Evolutionary conservation across 805 yeast species (phyloP).

Genomic region (Saturnispora serradocipensis): DNA sequence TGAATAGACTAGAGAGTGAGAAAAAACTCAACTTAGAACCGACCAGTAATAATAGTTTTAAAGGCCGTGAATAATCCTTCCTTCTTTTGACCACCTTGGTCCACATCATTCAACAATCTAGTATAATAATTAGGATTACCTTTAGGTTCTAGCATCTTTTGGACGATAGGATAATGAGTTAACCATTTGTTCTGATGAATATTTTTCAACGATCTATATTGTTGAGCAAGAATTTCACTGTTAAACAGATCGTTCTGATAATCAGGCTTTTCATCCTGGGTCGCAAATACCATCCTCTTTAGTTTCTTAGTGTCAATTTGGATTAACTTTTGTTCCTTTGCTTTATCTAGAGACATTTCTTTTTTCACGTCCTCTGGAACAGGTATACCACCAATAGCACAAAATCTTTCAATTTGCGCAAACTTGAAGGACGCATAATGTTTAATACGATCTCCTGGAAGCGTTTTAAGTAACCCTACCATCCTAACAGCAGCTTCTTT

Average conservation of each 20-base stretch:
- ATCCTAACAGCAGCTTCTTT: slow-evolving; percentile 38
- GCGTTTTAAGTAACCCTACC: slow-evolving; percentile 45
- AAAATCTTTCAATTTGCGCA: slow-evolving; percentile 49
- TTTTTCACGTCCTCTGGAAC: slow-evolving; percentile 30
- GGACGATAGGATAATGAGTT: slow-evolving; percentile 54
- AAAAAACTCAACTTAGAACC: slow-evolving; percentile 26
- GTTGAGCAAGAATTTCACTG: slow-evolving; percentile 40
- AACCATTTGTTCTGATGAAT: slow-evolving; percentile 53
- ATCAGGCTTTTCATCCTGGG: slow-evolving; percentile 30
- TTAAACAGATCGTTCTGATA: slow-evolving; percentile 42
- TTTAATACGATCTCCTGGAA: slow-evolving; percentile 61
- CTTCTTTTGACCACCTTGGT: slow-evolving; percentile 50
- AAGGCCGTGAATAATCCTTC: slow-evolving; percentile 59
- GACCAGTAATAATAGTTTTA: slow-evolving; percentile 71
- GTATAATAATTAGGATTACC: slow-evolving; percentile 78
- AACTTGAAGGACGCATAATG: slow-evolving; percentile 66
- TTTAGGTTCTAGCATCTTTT: slow-evolving; percentile 64
- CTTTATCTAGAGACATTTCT: slow-evolving; percentile 24
- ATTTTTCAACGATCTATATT: slow-evolving; percentile 48
- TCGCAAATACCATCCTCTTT: slow-evolving; percentile 30
- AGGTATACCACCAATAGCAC: slow-evolving; percentile 41
- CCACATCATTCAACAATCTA: slow-evolving; percentile 59
- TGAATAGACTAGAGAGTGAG: background rate
- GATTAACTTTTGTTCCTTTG: slow-evolving; percentile 29
- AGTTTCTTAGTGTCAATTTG: slow-evolving; percentile 29